Evolutionary conservation across 768 basidiomycete species (phyloP), one percentile per base, ranked within the genome.

Genomic region (Podaxis sp.): DNA sequence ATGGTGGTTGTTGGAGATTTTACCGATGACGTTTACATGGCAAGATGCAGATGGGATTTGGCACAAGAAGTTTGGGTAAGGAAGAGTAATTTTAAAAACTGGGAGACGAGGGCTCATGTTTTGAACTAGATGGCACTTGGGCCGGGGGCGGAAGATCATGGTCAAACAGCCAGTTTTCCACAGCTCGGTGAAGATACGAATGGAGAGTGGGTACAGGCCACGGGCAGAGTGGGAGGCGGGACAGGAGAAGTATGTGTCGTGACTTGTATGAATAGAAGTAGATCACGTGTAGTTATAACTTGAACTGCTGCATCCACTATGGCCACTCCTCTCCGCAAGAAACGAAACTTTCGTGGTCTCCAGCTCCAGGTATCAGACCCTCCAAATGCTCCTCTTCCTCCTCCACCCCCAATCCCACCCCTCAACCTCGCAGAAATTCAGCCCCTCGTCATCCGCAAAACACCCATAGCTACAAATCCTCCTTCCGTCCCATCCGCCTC

Each of bases 331-430:
- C 54, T 93, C 65, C 89, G 93, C 76, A 93, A 93, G 83, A 95
- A 95, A 75, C 87, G 93, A 65, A 95, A 95, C 73, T 94, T 93
- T 84, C 95, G 93, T 76, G 87, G 84, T 41, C 84, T 95, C 8
- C 86, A 89, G 77, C 87, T 95, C 72, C 81, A 84, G 67, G 86
- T 89, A 62, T 65, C 81, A 50, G 75, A 81, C 22, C 48, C 60
- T 52, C 58, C 61, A 56, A 26, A 57, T 26, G 48, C 63, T 5
- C 56, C 71, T 75, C 40, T 64, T 44, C 56, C 38, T 24, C 57
- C 66, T 24, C 52, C 41, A 12, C 40, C 48, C 28, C 65, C 73
- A 56, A n/a, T 68, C 6, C 65, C 71, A 4, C 69, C 37, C 3
- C 51, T 56, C 30, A 62, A 48, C 26, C 54, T 56, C 24, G 15